Evolutionary conservation across 1,284 basidiomycete species (phyloP).

Genomic region (Sporisorium exsertum): DNA sequence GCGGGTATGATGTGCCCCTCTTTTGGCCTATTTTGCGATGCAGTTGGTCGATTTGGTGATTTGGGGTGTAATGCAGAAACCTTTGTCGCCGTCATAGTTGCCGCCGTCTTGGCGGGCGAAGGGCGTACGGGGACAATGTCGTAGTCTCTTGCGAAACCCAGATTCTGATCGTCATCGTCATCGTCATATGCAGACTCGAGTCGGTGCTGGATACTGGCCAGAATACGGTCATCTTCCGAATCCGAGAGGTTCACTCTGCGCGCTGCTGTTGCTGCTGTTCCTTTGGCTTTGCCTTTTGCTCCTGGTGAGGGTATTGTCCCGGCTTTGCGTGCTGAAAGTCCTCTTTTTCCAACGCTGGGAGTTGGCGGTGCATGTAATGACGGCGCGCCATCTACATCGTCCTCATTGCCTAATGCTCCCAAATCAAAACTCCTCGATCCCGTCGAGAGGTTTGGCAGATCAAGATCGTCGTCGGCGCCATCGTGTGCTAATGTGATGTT

Average conservation of each 20-base stretch:
- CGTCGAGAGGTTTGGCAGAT: constrained; percentile 39
- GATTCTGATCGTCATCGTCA: constrained; percentile 13
- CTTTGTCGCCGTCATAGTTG: not conserved
- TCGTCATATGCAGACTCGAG: constrained; percentile 17
- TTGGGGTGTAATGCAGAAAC: constrained; percentile 8
- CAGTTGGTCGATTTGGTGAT: constrained; percentile 14
- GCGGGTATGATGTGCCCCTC: constrained; percentile 6
- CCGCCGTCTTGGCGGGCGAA: constrained; percentile 3
- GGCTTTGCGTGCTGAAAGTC: constrained; percentile 26
- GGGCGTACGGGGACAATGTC: constrained; percentile 17
- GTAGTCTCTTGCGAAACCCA: constrained; percentile 13
- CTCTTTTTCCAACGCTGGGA: constrained; percentile 12
- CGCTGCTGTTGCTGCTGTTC: not conserved
- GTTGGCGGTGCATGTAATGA: constrained; percentile 5
- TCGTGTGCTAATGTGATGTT: constrained; percentile 65
- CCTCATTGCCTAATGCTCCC: constrained; percentile 56
- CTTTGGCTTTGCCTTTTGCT: constrained; percentile 27
- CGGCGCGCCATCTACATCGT: constrained; percentile 53
- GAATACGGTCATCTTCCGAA: constrained; percentile 38
- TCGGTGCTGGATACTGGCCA: constrained; percentile 15
- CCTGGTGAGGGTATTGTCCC: constrained; percentile 4
- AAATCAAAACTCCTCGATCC: constrained; percentile 56
- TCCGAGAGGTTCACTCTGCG: constrained; percentile 25
- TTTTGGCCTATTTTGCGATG: not conserved
- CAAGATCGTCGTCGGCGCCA: constrained; percentile 67